These are phyloP conservation scores for Debaryomyces sp. DNA, from an alignment of 1,139 yeast species.

Conservation along the genomic window DNA sequence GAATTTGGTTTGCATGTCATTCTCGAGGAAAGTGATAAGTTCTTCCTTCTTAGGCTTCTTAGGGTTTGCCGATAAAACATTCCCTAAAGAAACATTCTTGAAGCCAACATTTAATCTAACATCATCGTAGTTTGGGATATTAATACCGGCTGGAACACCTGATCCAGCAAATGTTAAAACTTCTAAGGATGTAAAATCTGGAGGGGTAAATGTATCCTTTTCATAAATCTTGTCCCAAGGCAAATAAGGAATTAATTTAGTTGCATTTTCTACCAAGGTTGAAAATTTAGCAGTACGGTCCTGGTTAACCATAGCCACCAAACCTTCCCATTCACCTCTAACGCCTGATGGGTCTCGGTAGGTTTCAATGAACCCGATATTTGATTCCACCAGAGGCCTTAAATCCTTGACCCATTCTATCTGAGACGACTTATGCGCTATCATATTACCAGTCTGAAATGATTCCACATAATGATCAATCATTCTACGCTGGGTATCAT, in stretches of 20 bases:
- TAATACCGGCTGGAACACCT: constrained; percentile 91
- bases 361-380: constrained; percentile 89
- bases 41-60: constrained; percentile 66
- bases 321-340: constrained; percentile 92
- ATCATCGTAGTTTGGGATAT: constrained; percentile 90
- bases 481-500: constrained; percentile 70
- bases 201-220: constrained; percentile 85
- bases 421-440: constrained; percentile 84
- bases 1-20: constrained; percentile 55
- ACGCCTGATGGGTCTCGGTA: constrained; percentile 92
- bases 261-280: constrained; percentile 66
- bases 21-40: constrained; percentile 66
- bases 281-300: constrained; percentile 83
- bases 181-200: constrained; percentile 88
- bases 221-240: constrained; percentile 82
- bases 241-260: constrained; percentile 60
- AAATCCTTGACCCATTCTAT: constrained; percentile 86
- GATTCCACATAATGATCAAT: constrained; percentile 66
- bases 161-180: constrained; percentile 88
- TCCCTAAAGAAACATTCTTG: constrained; percentile 87
- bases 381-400: constrained; percentile 81
- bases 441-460: constrained; percentile 80
- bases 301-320: constrained; percentile 89
- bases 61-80: constrained; percentile 70
- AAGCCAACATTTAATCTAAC: constrained; percentile 82